These are phyloP conservation scores for Aspergillus asperescens DNA, from an alignment of 495 filamentous ascomycete genomes.

Conservation along the genomic window DNA sequence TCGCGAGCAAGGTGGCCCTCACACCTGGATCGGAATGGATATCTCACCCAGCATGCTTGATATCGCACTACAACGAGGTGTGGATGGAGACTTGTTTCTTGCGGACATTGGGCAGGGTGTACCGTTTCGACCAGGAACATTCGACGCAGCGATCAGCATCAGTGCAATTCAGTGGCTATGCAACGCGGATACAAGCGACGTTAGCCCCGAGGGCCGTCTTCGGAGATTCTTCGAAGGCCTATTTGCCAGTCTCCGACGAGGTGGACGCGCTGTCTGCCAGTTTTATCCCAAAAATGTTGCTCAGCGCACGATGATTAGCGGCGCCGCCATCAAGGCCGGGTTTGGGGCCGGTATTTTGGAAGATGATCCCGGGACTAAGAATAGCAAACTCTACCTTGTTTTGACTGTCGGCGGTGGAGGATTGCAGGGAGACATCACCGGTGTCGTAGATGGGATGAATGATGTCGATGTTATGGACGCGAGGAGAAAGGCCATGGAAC, in stretches of 20 bases:
- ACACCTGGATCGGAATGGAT: constrained; percentile 94
- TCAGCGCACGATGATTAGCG: constrained; percentile 85
- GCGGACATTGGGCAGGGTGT: constrained; percentile 94
- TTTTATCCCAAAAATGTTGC: constrained; percentile 96
- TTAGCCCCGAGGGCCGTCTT: constrained; percentile 67
- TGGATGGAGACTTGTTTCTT: constrained; percentile 85
- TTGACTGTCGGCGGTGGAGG: constrained; percentile 81
- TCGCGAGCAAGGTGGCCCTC: constrained; percentile 69
- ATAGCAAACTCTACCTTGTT: constrained; percentile 88
- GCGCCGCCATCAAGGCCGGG: constrained; percentile 83
- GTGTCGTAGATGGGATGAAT: constrained; percentile 79
- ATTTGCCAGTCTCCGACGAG: constrained; percentile 75
- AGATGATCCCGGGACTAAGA: constrained; percentile 95
- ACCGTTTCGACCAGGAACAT: constrained; percentile 85
- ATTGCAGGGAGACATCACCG: constrained; percentile 74
- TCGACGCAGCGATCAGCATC: constrained; percentile 93
- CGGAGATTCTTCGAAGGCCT: constrained; percentile 87
- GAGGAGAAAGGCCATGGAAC: constrained; percentile 48
- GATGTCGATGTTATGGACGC: constrained; percentile 76
- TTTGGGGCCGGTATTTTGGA: constrained; percentile 94
- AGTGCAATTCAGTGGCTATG: constrained; percentile 96
- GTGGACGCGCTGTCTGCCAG: constrained; percentile 89
- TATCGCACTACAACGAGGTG: constrained; percentile 82
- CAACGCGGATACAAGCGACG: constrained; percentile 85
- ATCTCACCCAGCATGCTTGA: constrained; percentile 91